A percentile compares a stretch with the other conserved stretches of the same genome.
phyloP scores from a whole-genome alignment of 2,329 filamentous ascomycete genomes.

The Colletotrichum lupini region DNA sequence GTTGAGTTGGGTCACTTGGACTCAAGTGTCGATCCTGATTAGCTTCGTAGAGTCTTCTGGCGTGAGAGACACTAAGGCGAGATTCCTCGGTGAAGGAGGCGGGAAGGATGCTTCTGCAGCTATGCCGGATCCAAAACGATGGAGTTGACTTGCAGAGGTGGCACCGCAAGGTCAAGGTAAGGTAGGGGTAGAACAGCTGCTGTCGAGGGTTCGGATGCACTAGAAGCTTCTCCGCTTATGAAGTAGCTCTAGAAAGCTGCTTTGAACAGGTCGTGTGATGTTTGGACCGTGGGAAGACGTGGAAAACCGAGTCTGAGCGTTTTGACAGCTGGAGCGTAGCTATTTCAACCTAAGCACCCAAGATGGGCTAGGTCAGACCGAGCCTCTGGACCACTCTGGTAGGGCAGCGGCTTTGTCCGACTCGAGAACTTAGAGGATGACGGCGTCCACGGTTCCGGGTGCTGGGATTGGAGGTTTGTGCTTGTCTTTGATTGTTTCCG shows the following conservation, averaged over 20 bases:
- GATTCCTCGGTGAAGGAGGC: not conserved
- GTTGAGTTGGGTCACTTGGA: not conserved
- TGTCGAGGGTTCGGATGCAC: not conserved
- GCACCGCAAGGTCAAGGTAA: not conserved
- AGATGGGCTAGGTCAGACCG: not conserved
- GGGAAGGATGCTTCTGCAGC: not conserved
- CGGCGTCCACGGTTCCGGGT: not conserved
- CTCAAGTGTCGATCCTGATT: not conserved
- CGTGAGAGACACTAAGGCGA: not conserved
- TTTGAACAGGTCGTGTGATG: not conserved
- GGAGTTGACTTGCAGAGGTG: not conserved
- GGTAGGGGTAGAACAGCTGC: not conserved
- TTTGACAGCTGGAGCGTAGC: not conserved
- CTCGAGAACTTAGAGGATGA: not conserved
- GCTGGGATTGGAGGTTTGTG: constrained; percentile 1
- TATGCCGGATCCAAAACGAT: not conserved
- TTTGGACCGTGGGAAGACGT: not conserved
- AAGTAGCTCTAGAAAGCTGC: constrained; percentile 4
- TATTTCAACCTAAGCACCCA: not conserved
- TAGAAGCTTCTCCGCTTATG: constrained; percentile 31
- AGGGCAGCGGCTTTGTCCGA: not conserved
- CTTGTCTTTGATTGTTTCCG: not conserved
- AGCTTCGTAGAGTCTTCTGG: no score
- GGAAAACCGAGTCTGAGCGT: not conserved
- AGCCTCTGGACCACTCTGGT: not conserved